Evolutionary conservation across 345 rosid genomes (phyloP).

Genomic region (Salix koriyanagi): DNA sequence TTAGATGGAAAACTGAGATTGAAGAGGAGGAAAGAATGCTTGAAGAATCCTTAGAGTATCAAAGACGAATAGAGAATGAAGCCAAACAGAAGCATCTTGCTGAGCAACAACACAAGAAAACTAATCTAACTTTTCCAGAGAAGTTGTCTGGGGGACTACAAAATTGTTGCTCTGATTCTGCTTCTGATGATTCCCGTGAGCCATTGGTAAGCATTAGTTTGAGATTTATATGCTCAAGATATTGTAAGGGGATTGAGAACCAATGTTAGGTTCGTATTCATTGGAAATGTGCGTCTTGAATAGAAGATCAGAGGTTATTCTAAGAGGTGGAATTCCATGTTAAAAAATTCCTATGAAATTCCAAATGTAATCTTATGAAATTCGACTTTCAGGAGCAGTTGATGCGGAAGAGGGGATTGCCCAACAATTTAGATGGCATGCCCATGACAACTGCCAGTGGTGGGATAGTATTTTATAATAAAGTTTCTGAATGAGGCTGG

Average conservation of each 20-base stretch:
- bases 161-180: slow-evolving; percentile 30
- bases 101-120: slow-evolving; percentile 63
- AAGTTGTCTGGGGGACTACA: slow-evolving; percentile 29
- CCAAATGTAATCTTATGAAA: slow-evolving; percentile 1
- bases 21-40: slow-evolving; percentile 91
- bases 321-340: background rate
- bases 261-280: background rate
- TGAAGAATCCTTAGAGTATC: slow-evolving; percentile 78
- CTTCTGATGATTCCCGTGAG: slow-evolving; percentile 27
- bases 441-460: slow-evolving; percentile 25
- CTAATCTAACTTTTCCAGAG: slow-evolving; percentile 32
- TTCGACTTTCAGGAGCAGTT: slow-evolving; percentile 40
- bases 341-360: background rate
- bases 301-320: background rate
- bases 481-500: slow-evolving; percentile 7
- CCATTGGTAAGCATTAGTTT: slow-evolving; percentile 31
- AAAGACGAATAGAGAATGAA: slow-evolving; percentile 83
- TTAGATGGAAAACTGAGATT: slow-evolving; percentile 66
- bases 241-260: slow-evolving; percentile 3
- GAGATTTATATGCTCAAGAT: slow-evolving; percentile 4
- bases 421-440: slow-evolving; percentile 32
- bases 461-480: slow-evolving; percentile 38
- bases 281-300: slow-evolving; percentile 6
- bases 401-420: slow-evolving; percentile 27
- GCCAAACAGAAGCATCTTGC: slow-evolving; percentile 84